Base-by-base conservation (phyloP, 139 green algal genomes). In the Gonium pectorale region DNA sequence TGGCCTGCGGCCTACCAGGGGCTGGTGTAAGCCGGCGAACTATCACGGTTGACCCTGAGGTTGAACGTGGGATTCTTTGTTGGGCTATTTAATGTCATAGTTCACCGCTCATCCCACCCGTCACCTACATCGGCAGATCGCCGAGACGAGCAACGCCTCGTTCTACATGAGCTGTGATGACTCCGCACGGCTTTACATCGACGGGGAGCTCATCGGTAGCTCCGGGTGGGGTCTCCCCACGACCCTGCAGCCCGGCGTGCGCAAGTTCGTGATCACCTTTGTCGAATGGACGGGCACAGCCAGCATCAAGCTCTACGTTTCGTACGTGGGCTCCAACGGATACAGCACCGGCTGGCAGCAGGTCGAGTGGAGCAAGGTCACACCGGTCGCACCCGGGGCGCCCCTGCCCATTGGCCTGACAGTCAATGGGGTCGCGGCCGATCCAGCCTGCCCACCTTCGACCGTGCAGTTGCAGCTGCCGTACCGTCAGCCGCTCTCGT, bases 381-480 rank as follows among this genome's bases (percentile, higher is more conserved):
- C 71, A 3, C 74, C 74, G 2, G 44, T 83, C 11, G n/a, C 49
- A 0, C 66, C 74, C 24, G 81, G 67, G 43, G 52, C 81, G 0
- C 27, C 49, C 5, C 35, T 77, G 24, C 46, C 80, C 11, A 27
- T 89, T 2, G 26, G 40, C 3, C 54, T 85, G 1, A 33, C 64
- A 5, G 54, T 91, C 67, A 91, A 91, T 71, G 78, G 69, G 27
- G 80, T 89, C 7, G 51, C 63, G 3, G 64, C 79, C 0, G 37
- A 46, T 0, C 40, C 51, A 19, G 31, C 17, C 2, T 88, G 82
- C 41, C 37, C 83, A 15, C 29, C 22, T 26, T 31, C 37, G 5
- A 79, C 2, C 31, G 43, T 87, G 29, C 33, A 22, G 11, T 41
- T 80, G 79, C 46, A 13, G 7, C 21, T 79, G 43, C 44, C 72